Base-by-base conservation (phyloP, 352 stramenopile genomes). In the Pythium plurisporium region DNA sequence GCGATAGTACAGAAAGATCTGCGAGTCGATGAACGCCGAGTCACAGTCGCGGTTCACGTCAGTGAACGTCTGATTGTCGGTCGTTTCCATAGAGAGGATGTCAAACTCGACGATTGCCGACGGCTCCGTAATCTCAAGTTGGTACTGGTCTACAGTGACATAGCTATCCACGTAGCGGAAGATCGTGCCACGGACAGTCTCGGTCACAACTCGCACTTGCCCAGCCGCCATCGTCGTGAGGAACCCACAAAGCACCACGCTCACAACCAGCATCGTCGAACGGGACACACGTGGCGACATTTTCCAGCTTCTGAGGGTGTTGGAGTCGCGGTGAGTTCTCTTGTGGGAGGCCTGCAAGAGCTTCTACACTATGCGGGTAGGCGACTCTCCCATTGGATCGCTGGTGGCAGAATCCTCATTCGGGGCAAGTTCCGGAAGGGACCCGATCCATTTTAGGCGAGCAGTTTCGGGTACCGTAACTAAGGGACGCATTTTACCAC, bases 41-140 rank as follows among this genome's bases (percentile, higher is more conserved):
- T 90, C 80, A 41, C 80, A 90, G 51, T 90, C 75, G 7, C 29
- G 27, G 57, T 90, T 90, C 11, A 90, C 77, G 44, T 90, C 80
- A 0, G 62, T 25, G 54, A 82, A 82, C 26, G 67, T 79, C 27
- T 46, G 27, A 52, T 82, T 82, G 45, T 76, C 64, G 14, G 53
- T 53, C 6, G 75, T 86, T 63, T 88, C 80, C 67, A 79, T 76
- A 14, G 80, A 86, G 22, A 90, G 54, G 42, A 88, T 57, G 55
- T 90, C 72, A 40, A 90, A 79, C 55, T 88, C 76, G 27, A 90
- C 63, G 11, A 82, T 60, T 8, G 77, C 75, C 0, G 66, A 60
- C 1, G 70, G 29, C 3, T 70, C 66, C 3, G 62, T 62, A 51
- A 87, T 67, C 27, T 57, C 53, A 37, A 90, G 58, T 9, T 55